Base-by-base conservation (phyloP, 2,329 filamentous ascomycete species). In the Thelonectria blattea region DNA sequence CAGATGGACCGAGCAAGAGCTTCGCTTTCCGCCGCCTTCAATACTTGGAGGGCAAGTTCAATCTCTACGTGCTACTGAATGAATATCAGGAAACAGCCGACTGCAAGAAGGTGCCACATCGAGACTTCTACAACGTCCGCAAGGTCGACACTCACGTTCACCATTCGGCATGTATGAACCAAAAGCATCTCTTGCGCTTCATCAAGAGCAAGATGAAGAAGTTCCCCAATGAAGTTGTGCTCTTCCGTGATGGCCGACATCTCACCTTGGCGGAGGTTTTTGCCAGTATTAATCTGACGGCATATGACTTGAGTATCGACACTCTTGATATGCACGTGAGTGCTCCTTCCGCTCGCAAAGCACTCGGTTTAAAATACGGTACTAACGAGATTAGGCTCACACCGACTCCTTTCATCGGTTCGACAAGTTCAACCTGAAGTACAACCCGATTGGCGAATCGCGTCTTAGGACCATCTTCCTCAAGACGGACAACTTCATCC, bases 191-290 rank as follows among this genome's bases (percentile, higher is more conserved):
- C 58, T 81, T 99, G 62, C 92, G 95, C 56, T 99, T 99, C 78
- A 99, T 99, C 81, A 99, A 99, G 79, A 97, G 93, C 78, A 99
- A 99, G 80, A 97, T 99, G 92, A 98, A 97, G 85, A 99, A 97
- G 77, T 95, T 87, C 17, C 93, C 93, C 0, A 91, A 98, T 71
- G 95, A 99, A 78, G 88, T 95, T 32, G 95, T 99, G 7, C 85
- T 99, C 46, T 96, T 88, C 76, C 87, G 95, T 73, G 95, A 99
- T 75, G 94, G 91, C 61, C 96, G 94, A 76, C 88, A 96, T 76
- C 81, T 99, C 68, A 98, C 95, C 1, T 79, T 99, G 61, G 88
- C 87, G 59, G 92, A 99, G 77, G 95, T 99, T 1, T 99, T 99
- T 76, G 90, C 97, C 71, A 97, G 93, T 78, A 97, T 99, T 80